Evolutionary conservation across 2,329 filamentous ascomycete genomes (phyloP).

Genomic region (Phaeosphaeria sp.): DNA sequence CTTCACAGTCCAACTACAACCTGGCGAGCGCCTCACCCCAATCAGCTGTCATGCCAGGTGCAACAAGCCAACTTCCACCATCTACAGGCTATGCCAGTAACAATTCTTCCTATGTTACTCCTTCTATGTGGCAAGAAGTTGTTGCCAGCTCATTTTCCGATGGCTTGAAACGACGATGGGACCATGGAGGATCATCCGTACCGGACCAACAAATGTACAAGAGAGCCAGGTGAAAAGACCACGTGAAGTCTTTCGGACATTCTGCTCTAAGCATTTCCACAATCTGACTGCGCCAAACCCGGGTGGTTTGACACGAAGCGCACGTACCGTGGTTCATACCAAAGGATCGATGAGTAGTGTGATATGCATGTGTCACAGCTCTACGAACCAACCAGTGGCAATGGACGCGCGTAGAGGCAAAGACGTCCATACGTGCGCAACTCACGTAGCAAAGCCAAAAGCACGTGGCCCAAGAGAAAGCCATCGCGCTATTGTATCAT

Average conservation of each 20-base stretch:
- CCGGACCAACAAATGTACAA: constrained; percentile 49
- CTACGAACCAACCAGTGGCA: background rate
- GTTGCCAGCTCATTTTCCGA: constrained; percentile 52
- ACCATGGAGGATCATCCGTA: constrained; percentile 46
- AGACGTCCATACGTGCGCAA: background rate
- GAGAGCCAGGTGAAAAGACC: constrained; percentile 39
- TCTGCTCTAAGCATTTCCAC: background rate
- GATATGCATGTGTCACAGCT: background rate
- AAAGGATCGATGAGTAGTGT: background rate
- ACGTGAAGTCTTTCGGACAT: background rate
- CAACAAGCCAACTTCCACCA: constrained; percentile 39
- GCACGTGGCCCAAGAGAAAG: background rate
- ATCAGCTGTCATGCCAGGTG: constrained; percentile 35
- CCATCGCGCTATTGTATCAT: constrained; percentile 27
- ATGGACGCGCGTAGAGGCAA: background rate
- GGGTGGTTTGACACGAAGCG: background rate
- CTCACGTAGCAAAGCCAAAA: constrained; percentile 1
- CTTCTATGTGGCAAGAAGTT: constrained; percentile 59
- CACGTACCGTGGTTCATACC: background rate
- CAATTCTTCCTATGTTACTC: constrained; percentile 51
- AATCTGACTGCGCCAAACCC: background rate
- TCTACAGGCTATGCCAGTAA: constrained; percentile 43
- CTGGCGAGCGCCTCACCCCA: constrained; percentile 45
- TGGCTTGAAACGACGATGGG: constrained; percentile 55
- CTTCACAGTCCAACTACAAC: constrained; percentile 41